phyloP scores from a whole-genome alignment of 1,284 basidiomycete genomes.

The Anthracocystis walkeri region DNA sequence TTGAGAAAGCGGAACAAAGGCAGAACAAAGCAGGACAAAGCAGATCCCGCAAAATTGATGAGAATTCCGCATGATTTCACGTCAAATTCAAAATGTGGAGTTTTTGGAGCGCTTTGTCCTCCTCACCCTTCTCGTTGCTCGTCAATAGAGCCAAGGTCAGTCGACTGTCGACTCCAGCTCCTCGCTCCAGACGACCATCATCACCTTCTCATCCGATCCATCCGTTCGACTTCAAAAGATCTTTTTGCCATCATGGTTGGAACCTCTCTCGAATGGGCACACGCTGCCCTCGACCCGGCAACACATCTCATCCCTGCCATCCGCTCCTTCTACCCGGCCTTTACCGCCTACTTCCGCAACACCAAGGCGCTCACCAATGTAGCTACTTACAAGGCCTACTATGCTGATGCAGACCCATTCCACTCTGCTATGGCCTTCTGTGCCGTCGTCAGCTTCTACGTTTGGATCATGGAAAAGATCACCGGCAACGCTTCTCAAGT shows the following conservation, averaged over 20 bases:
- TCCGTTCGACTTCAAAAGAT: not conserved
- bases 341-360: conserved; percentile 35
- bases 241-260: conserved; percentile 19
- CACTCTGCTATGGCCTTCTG: conserved; percentile 60
- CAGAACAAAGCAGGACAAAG: not conserved
- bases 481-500: conserved; percentile 66
- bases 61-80: not conserved
- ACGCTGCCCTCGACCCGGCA: conserved; percentile 44
- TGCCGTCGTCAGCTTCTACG: conserved; percentile 51
- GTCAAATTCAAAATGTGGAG: conserved; percentile 6
- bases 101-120: no score
- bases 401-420: conserved; percentile 55
- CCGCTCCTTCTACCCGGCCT: conserved; percentile 42
- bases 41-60: not conserved
- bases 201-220: conserved; percentile 11
- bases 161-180: not conserved
- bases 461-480: conserved; percentile 60
- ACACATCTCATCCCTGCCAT: conserved; percentile 50
- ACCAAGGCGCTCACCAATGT: conserved; percentile 35
- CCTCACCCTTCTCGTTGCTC: not conserved
- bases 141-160: no score
- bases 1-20: not conserved
- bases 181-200: conserved; percentile 1
- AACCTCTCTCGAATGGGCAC: conserved; percentile 37
- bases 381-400: conserved; percentile 50